These are phyloP conservation scores for Xerocomus minutiporus DNA, from an alignment of 1,284 basidiomycete species.

Conservation along the genomic window DNA sequence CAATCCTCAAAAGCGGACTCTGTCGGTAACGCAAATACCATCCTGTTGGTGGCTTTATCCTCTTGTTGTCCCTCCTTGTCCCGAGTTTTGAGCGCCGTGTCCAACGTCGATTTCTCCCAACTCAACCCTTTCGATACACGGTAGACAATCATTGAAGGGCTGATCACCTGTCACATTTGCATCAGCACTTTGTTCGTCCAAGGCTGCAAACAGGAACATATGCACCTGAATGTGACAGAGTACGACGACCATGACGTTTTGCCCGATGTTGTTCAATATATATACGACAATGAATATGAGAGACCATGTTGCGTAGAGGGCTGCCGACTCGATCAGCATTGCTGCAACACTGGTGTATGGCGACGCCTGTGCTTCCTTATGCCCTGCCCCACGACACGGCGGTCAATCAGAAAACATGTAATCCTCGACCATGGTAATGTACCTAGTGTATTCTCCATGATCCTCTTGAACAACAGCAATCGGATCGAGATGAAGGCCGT, in stretches of 20 bases:
- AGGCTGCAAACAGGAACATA: no score
- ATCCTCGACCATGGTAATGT: background rate
- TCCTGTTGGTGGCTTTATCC: no score
- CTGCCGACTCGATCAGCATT: background rate
- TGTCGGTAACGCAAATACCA: no score
- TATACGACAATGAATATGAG: background rate
- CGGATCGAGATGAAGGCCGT: background rate
- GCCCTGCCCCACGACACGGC: background rate
- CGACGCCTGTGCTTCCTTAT: background rate
- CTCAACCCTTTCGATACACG: background rate
- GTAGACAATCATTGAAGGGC: background rate
- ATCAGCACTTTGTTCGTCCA: background rate
- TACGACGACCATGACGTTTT: no score
- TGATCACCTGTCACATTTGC: background rate
- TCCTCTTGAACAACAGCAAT: constrained; percentile 1
- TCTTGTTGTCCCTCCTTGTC: no score
- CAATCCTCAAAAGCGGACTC: no score
- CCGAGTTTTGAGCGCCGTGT: no score
- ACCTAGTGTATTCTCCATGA: background rate
- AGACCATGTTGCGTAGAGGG: background rate
- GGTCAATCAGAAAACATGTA: no score
- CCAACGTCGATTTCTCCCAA: background rate
- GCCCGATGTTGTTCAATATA: no score
- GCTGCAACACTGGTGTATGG: background rate
- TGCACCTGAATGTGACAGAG: no score